Evolutionary conservation across 805 yeast species (phyloP), one percentile per base, ranked within the genome.

Genomic region (Priceomyces carsonii): DNA sequence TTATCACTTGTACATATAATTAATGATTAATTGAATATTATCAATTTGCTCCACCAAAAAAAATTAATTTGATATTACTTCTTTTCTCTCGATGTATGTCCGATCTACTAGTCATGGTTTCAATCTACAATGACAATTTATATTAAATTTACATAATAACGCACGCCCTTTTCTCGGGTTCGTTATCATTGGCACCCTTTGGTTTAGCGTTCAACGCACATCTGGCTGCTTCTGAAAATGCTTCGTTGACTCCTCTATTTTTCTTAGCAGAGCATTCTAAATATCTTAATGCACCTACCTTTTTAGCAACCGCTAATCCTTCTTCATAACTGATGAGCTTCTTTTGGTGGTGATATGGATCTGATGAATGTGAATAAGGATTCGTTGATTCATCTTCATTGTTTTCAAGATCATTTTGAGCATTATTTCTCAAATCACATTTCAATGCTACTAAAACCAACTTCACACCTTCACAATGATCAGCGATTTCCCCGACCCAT

Each of bases 191-290:
- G 33, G 78, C 79, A 36, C 90, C 91, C 64, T 81, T 86, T 33
- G 95, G 85, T 55, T 79, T 86, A 9, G 95, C 95, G 43, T 85
- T 82, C 48, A 91, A 72, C 2, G 97, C 98, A 54, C 95, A 90
- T 59, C 99, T 81, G 6, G 98, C 96, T 28, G 98, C 99, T 65
- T 93, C 99, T 0, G 97, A 89, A 59, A 93, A 93, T 7, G 97
- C 98, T 66, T 93, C 99, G 55, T 95, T 93, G n/a, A 93, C 99
- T 47, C 99, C 99, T 55, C 95, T 79, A 62, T 90, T 91, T 59
- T 84, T 82, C 71, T 90, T 93, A 5, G 99, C 98, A 18, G 96
- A 86, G 66, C 99, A 93, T 63, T 93, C 99, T 55, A 93, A 73
- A 60, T 93, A 93, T 53, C 98, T 78, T 51, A 90, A 70, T 0